Percentiles rank a stretch among this genome's conserved stretches.
These are phyloP conservation scores for Saccharomycopsis oosterbeekiorum DNA, from an alignment of 805 yeast species.

Conservation along the genomic window DNA sequence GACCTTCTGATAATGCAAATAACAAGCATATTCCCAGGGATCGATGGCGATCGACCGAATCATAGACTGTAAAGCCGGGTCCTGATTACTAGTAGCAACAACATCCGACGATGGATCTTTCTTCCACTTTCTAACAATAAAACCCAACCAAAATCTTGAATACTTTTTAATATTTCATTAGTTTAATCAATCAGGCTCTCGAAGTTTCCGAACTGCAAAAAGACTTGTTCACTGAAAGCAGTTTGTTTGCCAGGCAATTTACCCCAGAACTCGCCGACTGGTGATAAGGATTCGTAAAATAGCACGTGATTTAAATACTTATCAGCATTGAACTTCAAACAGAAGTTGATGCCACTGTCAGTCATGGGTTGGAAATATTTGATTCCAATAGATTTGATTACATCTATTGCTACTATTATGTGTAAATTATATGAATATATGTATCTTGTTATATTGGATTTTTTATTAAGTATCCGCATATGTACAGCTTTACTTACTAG, in stretches of 20 bases:
- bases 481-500: too few relatives aligned
- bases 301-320: conserved; percentile 42
- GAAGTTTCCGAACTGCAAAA: conserved; percentile 36
- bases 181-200: conserved; percentile 30
- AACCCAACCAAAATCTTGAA: conserved; percentile 48
- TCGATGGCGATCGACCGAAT: conserved; percentile 41
- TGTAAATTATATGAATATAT: too few relatives aligned
- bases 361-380: conserved; percentile 34
- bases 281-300: conserved; percentile 42
- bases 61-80: conserved; percentile 35
- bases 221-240: conserved; percentile 31
- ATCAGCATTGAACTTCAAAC: conserved; percentile 42
- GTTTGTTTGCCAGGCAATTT: conserved; percentile 16
- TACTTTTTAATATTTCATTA: conserved; percentile 29
- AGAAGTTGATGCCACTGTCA: conserved; percentile 35
- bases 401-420: too few relatives aligned
- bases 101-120: conserved; percentile 33
- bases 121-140: conserved; percentile 34
- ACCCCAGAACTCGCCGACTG: conserved; percentile 31
- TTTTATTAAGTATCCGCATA: too few relatives aligned
- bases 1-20: conserved; percentile 42
- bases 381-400: conserved; percentile 27
- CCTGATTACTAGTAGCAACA: conserved; percentile 39
- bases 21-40: conserved; percentile 48
- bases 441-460: too few relatives aligned